A percentile compares a stretch with the other conserved stretches of the same genome.
phyloP scores from a whole-genome alignment of 768 basidiomycete species.

The Daedalea quercina region DNA sequence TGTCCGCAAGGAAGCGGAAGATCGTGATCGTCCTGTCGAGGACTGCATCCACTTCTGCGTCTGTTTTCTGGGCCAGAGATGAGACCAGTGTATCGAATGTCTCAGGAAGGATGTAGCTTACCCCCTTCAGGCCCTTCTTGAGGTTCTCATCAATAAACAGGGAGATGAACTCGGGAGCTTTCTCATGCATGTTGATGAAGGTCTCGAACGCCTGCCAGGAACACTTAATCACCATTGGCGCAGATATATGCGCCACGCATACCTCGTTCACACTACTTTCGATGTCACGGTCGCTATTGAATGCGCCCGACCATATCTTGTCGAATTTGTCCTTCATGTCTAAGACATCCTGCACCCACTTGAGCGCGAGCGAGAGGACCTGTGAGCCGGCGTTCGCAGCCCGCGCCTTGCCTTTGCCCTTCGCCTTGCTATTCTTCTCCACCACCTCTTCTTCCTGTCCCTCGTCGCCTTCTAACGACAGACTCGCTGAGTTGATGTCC shows the following conservation, averaged over 20 bases:
- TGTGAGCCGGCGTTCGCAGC: conserved; percentile 34
- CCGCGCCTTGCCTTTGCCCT: conserved; percentile 43
- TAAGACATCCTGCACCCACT: conserved; percentile 91
- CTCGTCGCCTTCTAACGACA: conserved; percentile 30
- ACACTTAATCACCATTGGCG: neutral
- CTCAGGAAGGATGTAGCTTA: conserved; percentile 32
- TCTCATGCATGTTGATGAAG: conserved; percentile 84
- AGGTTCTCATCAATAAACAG: conserved; percentile 96
- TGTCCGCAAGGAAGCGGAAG: conserved; percentile 91
- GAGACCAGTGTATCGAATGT: neutral
- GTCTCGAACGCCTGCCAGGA: conserved; percentile 77
- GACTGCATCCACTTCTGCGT: conserved; percentile 81
- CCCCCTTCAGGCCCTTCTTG: conserved; percentile 90
- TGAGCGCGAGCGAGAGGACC: conserved; percentile 58
- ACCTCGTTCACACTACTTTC: conserved; percentile 86
- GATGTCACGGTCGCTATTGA: conserved; percentile 65
- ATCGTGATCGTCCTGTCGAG: conserved; percentile 95
- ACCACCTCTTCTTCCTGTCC: conserved; percentile 30
- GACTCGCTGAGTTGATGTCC: conserved; percentile 61
- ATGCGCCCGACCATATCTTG: conserved; percentile 59
- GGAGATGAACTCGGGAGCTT: conserved; percentile 91
- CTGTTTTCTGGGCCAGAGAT: conserved; percentile 70
- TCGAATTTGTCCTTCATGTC: conserved; percentile 92
- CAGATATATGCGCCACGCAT: conserved; percentile 14
- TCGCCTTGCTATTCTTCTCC: conserved; percentile 34